A percentile compares a stretch with the other conserved stretches of the same genome.
These are phyloP conservation scores for Bacidia rubella DNA, from an alignment of 495 filamentous ascomycete genomes.

Conservation along the genomic window DNA sequence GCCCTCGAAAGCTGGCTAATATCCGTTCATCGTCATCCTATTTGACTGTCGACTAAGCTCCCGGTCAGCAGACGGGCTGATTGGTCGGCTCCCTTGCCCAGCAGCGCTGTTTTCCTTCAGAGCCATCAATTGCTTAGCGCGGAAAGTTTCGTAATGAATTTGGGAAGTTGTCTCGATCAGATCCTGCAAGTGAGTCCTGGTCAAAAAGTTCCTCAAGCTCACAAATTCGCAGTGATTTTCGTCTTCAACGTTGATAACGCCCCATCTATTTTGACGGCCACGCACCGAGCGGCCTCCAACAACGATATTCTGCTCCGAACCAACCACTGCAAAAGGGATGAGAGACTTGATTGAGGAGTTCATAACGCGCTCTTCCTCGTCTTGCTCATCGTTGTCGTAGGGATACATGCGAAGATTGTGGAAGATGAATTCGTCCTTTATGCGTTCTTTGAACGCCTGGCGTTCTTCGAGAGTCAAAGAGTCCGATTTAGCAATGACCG, in stretches of 20 bases:
- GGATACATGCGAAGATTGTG: slow-evolving; percentile 99
- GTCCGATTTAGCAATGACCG: slow-evolving; percentile 97
- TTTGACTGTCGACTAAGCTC: slow-evolving; percentile 94
- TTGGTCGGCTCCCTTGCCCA: slow-evolving; percentile 74
- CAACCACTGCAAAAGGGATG: slow-evolving; percentile 95
- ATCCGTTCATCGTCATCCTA: slow-evolving; percentile 72
- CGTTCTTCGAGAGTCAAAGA: slow-evolving; percentile 93
- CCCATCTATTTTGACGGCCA: slow-evolving; percentile 97
- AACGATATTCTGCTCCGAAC: slow-evolving; percentile 93
- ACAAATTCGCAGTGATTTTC: slow-evolving; percentile 99
- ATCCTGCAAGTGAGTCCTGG: slow-evolving; percentile 90
- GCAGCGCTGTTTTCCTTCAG: slow-evolving; percentile 95
- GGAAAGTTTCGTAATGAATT: slow-evolving; percentile 99
- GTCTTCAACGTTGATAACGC: slow-evolving; percentile 98
- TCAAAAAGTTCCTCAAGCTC: slow-evolving; percentile 94
- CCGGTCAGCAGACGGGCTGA: slow-evolving; percentile 83
- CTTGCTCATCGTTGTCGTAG: slow-evolving; percentile 97
- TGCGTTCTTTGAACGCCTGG: slow-evolving; percentile 91
- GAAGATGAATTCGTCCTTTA: slow-evolving; percentile 98
- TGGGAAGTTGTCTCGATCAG: slow-evolving; percentile 99
- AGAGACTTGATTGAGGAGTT: slow-evolving; percentile 95
- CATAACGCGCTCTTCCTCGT: slow-evolving; percentile 86
- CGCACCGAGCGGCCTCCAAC: slow-evolving; percentile 97
- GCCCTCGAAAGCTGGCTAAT: too few species aligned
- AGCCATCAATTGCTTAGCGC: slow-evolving; percentile 93